Conservation (phyloP, 345 rosid species). For the Citropsis articulata region DNA sequence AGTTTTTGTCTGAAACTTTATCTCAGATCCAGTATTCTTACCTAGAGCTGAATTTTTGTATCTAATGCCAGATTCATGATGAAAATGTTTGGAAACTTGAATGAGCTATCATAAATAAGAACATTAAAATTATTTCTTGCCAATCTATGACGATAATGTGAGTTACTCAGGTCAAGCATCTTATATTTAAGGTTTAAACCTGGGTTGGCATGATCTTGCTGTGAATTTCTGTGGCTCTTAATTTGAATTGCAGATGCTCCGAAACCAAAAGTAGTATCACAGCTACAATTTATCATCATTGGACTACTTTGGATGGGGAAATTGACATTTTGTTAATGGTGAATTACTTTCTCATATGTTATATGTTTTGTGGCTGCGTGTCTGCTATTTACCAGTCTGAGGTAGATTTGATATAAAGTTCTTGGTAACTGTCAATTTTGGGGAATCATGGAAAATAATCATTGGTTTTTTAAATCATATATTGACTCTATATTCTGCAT, state of each 20-base stretch:
- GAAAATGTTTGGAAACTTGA: neutral
- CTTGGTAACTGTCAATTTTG: neutral
- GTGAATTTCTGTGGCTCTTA: neutral
- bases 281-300: neutral
- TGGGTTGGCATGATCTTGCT: neutral
- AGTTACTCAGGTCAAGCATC: neutral
- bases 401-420: neutral
- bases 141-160: neutral
- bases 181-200: neutral
- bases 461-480: neutral
- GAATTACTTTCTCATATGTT: neutral
- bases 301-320: neutral
- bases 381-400: neutral
- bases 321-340: neutral
- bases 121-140: slow-evolving; percentile 1
- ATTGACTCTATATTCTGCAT: neutral
- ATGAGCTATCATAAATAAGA: neutral
- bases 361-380: neutral
- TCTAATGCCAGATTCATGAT: neutral
- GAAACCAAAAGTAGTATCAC: neutral
- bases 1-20: neutral
- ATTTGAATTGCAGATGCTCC: neutral
- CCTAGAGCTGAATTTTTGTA: neutral
- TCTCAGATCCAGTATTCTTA: neutral
- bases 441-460: neutral